Base-by-base conservation (phyloP, 176 grass and related monocot species). In the Zizania latifolia region DNA sequence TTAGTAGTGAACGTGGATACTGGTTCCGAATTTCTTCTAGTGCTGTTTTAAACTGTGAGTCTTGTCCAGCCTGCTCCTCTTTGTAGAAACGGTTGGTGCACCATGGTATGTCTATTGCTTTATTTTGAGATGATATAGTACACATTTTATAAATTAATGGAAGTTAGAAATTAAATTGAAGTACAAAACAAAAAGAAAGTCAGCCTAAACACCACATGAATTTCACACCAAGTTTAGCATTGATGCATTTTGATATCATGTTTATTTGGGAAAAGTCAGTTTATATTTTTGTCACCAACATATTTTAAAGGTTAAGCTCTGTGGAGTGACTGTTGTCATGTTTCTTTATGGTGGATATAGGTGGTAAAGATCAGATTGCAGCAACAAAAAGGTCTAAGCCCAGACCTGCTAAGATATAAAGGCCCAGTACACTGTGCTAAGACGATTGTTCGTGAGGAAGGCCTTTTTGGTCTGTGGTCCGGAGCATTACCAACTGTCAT, bases 361-460 rank as follows among this genome's bases (percentile, higher is more conserved):
- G 89, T 92, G 22, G 95, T 94, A 41, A 94, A 98, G 65, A 98
- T 98, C 39, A 90, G 91, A 78, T 74, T 94, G 9, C 91, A 94
- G 41, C 91, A 98, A 70, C 95, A 94, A 65, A 98, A 94, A 75
- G 94, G 91, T 71, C 68, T 92, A 31, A 92, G 89, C 67, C 85
- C 78, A 22, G 91, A 92, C 28, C 80, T 98, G 30, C 78, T 98
- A 10, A 88, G 76, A 44, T 98, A 98, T 58, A 94, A 94, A 81
- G 91, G 91, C 10, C 91, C 95, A 0, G 65, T 94, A 82, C 91
- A 98, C 66, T 98, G 95, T 43, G 90, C 91, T 17, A 84, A 15
- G 67, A 94, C 86, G 56, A 94, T 98, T 17, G 41, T 94, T 70
- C 84, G 68, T 10, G 95, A 98, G 86, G 91, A 92, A 85, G 89